phyloP scores from a whole-genome alignment of 2,329 filamentous ascomycete species.

The Triangularia setosa region DNA sequence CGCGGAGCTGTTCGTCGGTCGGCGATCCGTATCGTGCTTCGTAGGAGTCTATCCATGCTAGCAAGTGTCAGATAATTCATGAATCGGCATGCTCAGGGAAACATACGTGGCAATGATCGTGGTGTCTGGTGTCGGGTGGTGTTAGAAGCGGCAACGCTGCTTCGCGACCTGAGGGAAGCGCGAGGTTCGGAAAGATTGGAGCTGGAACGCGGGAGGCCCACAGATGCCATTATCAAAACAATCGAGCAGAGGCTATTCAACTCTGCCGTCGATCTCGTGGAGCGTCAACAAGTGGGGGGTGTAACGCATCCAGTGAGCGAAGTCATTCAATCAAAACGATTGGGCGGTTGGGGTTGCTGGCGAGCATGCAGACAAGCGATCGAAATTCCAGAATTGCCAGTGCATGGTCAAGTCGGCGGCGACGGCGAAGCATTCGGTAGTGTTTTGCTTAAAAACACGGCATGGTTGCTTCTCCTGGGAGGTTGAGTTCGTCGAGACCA shows the following conservation, averaged over 20 bases:
- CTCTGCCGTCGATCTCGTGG: background rate
- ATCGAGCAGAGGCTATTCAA: slow-evolving; percentile 3
- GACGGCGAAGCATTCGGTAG: slow-evolving; percentile 1
- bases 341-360: background rate
- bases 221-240: slow-evolving; percentile 19
- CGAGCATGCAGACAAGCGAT: background rate
- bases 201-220: slow-evolving; percentile 19
- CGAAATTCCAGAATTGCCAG: slow-evolving; percentile 3
- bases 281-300: slow-evolving; percentile 1
- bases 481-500: slow-evolving; percentile 4
- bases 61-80: slow-evolving; percentile 2
- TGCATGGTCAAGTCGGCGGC: slow-evolving; percentile 8
- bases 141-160: slow-evolving; percentile 13
- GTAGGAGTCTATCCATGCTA: slow-evolving; percentile 50
- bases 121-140: slow-evolving; percentile 12
- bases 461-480: slow-evolving; percentile 3
- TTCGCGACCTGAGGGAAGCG: slow-evolving; percentile 16
- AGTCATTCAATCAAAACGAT: background rate
- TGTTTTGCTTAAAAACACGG: background rate
- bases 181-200: slow-evolving; percentile 22
- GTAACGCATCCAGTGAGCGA: background rate
- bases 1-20: slow-evolving; percentile 37
- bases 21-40: slow-evolving; percentile 38
- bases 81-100: background rate
- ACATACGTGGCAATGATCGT: slow-evolving; percentile 31